phyloP scores from a whole-genome alignment of 768 basidiomycete genomes.

The Fistulinella prunicolor region DNA sequence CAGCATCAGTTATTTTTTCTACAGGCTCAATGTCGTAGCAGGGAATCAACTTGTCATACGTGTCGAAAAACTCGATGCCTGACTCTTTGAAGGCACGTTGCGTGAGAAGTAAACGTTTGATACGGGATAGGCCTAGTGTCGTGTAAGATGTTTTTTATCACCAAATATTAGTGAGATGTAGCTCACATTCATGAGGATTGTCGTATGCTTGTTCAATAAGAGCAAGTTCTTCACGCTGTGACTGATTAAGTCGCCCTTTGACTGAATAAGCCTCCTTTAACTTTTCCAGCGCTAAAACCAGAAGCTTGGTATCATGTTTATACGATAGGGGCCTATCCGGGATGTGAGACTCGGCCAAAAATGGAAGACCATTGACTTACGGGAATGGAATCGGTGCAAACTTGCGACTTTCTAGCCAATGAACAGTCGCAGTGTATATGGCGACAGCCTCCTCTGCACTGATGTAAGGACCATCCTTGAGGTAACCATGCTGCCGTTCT shows the following conservation, averaged over 20 bases:
- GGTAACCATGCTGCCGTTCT: conserved; percentile 96
- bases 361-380: conserved; percentile 36
- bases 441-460: conserved; percentile 98
- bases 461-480: conserved; percentile 99
- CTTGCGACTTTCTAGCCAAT: conserved; percentile 98
- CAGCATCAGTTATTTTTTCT: conserved; percentile 99
- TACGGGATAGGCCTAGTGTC: conserved; percentile 76
- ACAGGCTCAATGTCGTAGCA: conserved; percentile 99
- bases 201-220: conserved; percentile 99
- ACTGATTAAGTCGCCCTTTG: conserved; percentile 96
- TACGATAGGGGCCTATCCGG: conserved; percentile 80
- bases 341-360: conserved; percentile 1
- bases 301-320: conserved; percentile 97
- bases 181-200: conserved; percentile 94
- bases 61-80: conserved; percentile 96
- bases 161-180: not conserved
- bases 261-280: conserved; percentile 99
- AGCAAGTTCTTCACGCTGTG: conserved; percentile 96
- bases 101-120: conserved; percentile 94
- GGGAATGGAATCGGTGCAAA: conserved; percentile 99
- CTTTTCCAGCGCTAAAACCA: conserved; percentile 96
- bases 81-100: conserved; percentile 99
- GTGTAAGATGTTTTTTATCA: conserved; percentile 4
- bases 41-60: conserved; percentile 96
- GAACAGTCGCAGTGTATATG: conserved; percentile 97